A percentile compares a stretch with the other conserved stretches of the same genome.
phyloP scores from a whole-genome alignment of 2,329 filamentous ascomycete genomes.

The Colletotrichum lupini region DNA sequence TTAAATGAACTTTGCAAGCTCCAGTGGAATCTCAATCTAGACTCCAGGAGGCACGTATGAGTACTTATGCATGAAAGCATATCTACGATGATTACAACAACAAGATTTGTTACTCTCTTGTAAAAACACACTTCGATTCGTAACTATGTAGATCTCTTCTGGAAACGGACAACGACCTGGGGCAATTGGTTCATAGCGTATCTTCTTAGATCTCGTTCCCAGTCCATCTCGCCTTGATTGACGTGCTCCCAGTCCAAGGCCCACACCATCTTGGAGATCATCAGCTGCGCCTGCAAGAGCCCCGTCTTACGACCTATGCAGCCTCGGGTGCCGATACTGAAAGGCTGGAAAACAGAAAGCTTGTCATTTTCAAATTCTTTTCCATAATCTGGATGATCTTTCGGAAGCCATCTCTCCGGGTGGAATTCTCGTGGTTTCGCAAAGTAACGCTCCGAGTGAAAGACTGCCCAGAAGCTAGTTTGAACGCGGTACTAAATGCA shows the following conservation, averaged over 20 bases:
- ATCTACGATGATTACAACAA: no score
- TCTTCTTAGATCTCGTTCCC: neutral
- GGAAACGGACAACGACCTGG: neutral
- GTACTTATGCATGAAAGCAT: no score
- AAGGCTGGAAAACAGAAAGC: neutral
- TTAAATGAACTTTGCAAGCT: no score
- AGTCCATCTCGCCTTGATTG: neutral
- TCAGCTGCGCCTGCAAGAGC: neutral
- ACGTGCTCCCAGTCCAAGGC: neutral
- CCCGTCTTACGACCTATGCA: constrained; percentile 6
- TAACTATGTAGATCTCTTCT: neutral
- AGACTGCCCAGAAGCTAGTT: neutral
- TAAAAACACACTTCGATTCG: neutral
- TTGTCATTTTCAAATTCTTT: neutral
- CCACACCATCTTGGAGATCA: constrained; percentile 1
- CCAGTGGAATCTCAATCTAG: no score
- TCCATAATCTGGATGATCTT: neutral
- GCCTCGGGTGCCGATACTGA: neutral
- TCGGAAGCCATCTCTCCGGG: neutral
- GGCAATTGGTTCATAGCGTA: neutral
- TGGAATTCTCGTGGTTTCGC: neutral
- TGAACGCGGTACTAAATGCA: neutral
- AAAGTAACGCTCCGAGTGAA: neutral
- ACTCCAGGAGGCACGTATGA: no score
- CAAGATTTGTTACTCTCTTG: no score